Conservation (phyloP, 495 filamentous ascomycete genomes). For the Echria macrotheca region DNA sequence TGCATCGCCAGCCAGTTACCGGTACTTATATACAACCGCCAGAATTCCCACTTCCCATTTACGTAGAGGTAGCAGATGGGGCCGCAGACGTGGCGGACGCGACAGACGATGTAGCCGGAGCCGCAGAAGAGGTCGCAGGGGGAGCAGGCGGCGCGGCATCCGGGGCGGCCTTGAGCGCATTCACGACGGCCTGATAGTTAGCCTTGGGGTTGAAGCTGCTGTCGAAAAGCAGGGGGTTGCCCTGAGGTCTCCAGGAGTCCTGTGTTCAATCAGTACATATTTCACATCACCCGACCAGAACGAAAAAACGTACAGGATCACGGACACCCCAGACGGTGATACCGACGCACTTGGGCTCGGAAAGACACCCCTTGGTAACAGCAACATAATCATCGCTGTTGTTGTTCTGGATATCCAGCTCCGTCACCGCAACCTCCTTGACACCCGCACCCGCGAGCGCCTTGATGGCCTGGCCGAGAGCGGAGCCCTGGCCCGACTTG, state of each 20-base stretch:
- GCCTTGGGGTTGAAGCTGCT: slow-evolving; percentile 56
- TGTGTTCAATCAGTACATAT: slow-evolving; percentile 13
- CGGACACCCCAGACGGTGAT: slow-evolving; percentile 75
- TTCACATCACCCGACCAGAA: no score
- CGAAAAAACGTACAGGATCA: slow-evolving; percentile 46
- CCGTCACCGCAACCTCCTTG: slow-evolving; percentile 56
- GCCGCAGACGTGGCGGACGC: no score
- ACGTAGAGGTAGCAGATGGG: no score
- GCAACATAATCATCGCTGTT: slow-evolving; percentile 55
- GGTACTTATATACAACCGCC: no score
- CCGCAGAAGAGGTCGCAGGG: no score
- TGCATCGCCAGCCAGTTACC: no score
- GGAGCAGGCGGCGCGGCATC: no score
- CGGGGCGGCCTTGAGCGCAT: slow-evolving; percentile 35
- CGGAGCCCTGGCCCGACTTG: slow-evolving; percentile 39
- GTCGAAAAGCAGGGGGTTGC: slow-evolving; percentile 61
- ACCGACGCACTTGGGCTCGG: slow-evolving; percentile 61
- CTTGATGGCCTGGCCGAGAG: slow-evolving; percentile 47
- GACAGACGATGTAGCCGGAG: no score
- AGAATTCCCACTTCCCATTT: no score
- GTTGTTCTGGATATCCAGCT: slow-evolving; percentile 60
- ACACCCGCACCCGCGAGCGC: slow-evolving; percentile 49
- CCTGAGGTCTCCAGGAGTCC: slow-evolving; percentile 60
- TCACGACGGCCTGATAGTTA: slow-evolving; percentile 57
- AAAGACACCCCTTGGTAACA: slow-evolving; percentile 59